phyloP scores from a whole-genome alignment of 2,329 filamentous ascomycete genomes.

The Aaosphaeria pasadenensis region DNA sequence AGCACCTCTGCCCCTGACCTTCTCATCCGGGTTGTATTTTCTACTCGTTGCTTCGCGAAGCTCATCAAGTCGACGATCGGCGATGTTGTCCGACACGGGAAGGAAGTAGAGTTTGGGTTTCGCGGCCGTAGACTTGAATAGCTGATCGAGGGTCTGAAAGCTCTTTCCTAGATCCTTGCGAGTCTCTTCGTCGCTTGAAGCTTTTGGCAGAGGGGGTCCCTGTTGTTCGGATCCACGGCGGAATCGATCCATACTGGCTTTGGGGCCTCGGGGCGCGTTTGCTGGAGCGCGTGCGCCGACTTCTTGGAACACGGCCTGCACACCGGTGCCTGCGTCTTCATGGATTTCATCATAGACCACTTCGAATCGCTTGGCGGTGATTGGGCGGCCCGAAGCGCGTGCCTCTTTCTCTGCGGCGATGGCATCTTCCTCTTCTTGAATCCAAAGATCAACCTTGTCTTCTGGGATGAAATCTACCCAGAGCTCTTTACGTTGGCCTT shows the following conservation, averaged over 20 bases:
- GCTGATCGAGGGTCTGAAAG: constrained; percentile 58
- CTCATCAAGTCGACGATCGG: constrained; percentile 61
- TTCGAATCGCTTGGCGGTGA: constrained; percentile 26
- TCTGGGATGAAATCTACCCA: constrained; percentile 89
- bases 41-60: constrained; percentile 47
- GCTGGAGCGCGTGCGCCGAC: constrained; percentile 21
- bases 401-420: constrained; percentile 26
- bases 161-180: constrained; percentile 4
- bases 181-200: not conserved
- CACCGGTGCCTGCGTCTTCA: not conserved
- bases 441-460: constrained; percentile 70
- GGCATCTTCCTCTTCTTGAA: constrained; percentile 47
- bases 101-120: constrained; percentile 66
- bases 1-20: constrained; percentile 19
- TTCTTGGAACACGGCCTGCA: constrained; percentile 31
- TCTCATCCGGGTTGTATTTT: constrained; percentile 38
- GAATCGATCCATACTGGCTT: not conserved
- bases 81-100: constrained; percentile 64
- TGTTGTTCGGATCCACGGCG: not conserved
- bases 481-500: constrained; percentile 76
- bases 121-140: constrained; percentile 58
- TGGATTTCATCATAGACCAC: constrained; percentile 21
- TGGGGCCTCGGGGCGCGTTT: constrained; percentile 13
- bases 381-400: constrained; percentile 14
- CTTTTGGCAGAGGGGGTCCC: not conserved